phyloP scores from a whole-genome alignment of 768 basidiomycete species.

The Russula griseocarnosa region DNA sequence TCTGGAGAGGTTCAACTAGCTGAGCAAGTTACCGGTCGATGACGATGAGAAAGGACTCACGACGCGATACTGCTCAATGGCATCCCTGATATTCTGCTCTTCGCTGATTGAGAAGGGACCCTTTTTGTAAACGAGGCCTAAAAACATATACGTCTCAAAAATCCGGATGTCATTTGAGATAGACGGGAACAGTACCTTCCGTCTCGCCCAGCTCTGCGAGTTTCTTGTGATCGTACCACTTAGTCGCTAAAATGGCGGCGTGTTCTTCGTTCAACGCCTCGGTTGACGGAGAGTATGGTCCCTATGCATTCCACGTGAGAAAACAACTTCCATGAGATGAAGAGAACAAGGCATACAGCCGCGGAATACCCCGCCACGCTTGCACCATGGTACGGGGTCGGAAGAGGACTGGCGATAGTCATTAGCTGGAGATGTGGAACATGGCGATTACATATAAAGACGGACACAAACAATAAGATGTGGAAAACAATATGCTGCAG shows the following conservation, averaged over 20 bases:
- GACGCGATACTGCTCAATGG: slow-evolving; percentile 14
- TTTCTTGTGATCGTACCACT: slow-evolving; percentile 13
- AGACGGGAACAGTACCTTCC: slow-evolving; percentile 6
- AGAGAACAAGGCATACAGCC: background rate
- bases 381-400: background rate
- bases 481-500: slow-evolving; percentile 9
- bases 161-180: background rate
- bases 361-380: background rate
- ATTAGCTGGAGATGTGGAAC: background rate
- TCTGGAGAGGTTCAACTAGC: background rate
- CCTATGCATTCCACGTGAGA: background rate
- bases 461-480: slow-evolving; percentile 12
- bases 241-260: slow-evolving; percentile 10
- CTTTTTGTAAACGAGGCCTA: slow-evolving; percentile 18
- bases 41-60: background rate
- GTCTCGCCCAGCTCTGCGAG: slow-evolving; percentile 5
- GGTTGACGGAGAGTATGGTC: background rate
- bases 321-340: background rate
- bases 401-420: background rate
- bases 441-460: slow-evolving; percentile 9
- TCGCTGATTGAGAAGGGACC: slow-evolving; percentile 4
- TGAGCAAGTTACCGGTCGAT: background rate
- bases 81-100: slow-evolving; percentile 9
- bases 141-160: background rate
- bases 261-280: background rate